Evolutionary conservation across 2,329 filamentous ascomycete genomes (phyloP).

Genomic region (Fusarium illudens): DNA sequence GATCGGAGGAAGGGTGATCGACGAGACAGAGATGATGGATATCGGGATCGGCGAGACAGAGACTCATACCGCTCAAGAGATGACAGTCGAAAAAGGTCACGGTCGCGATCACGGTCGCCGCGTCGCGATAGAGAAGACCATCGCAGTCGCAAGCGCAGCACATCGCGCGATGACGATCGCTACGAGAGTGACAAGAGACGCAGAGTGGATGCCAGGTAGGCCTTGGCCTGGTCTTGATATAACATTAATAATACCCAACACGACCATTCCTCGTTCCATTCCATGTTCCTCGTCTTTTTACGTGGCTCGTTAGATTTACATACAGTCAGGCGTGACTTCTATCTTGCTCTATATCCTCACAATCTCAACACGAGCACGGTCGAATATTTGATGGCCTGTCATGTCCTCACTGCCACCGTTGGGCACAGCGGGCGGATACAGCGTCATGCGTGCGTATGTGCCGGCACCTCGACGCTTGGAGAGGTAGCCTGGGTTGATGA

Average conservation of each 20-base stretch:
- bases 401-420: constrained; percentile 66
- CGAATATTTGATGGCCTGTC: constrained; percentile 79
- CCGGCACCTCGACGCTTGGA: constrained; percentile 87
- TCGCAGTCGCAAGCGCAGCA: constrained; percentile 64
- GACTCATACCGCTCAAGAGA: constrained; percentile 36
- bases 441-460: constrained; percentile 81
- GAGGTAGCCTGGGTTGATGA: constrained; percentile 88
- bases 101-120: constrained; percentile 64
- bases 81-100: constrained; percentile 36
- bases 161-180: constrained; percentile 62
- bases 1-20: constrained; percentile 45
- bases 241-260: constrained; percentile 41
- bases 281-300: constrained; percentile 14
- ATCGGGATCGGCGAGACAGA: constrained; percentile 42
- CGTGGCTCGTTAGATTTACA: constrained; percentile 36
- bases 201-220: constrained; percentile 57
- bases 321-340: constrained; percentile 2
- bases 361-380: constrained; percentile 87
- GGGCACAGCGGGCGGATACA: constrained; percentile 72
- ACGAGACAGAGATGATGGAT: constrained; percentile 35
- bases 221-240: constrained; percentile 15
- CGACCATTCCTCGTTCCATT: constrained; percentile 3
- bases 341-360: constrained; percentile 69
- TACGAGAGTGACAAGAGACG: constrained; percentile 68
- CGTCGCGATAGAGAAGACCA: constrained; percentile 56